A percentile compares a stretch with the other conserved stretches of the same genome.
Evolutionary conservation across 108 stramenopile species (phyloP).

Genomic region (Discostella stelligeroides): DNA sequence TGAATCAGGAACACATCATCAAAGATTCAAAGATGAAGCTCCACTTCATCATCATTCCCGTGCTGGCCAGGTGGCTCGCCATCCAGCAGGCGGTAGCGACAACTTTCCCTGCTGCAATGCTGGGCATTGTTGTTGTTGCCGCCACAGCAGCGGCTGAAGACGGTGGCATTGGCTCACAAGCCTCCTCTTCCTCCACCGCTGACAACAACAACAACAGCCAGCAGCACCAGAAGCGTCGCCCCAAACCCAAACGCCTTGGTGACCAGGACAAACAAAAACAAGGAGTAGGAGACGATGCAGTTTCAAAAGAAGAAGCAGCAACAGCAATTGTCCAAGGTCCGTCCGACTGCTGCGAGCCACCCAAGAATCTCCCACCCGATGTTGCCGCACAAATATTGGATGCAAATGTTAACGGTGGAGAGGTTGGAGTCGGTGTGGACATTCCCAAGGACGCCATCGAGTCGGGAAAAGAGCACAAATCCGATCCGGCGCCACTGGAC

Average conservation of each 20-base stretch:
- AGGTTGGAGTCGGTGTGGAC: neutral
- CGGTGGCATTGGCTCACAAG: neutral
- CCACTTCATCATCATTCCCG: neutral
- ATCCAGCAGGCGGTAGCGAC: neutral
- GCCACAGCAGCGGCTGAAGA: neutral
- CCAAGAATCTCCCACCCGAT: neutral
- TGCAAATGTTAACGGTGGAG: too few relatives aligned
- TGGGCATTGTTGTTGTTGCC: neutral
- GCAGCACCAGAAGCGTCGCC: neutral
- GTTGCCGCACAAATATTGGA: neutral
- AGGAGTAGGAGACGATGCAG: neutral
- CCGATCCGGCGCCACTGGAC: neutral
- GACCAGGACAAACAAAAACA: too few relatives aligned
- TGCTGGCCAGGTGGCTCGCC: constrained; percentile 1
- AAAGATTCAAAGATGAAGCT: neutral
- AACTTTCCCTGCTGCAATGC: too few relatives aligned
- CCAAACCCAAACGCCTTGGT: too few relatives aligned
- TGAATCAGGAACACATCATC: too few relatives aligned
- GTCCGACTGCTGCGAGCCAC: constrained; percentile 1
- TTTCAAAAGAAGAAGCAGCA: neutral
- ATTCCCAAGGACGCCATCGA: constrained; percentile 10
- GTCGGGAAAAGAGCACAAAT: neutral
- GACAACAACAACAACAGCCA: too few relatives aligned
- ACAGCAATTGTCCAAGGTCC: neutral
- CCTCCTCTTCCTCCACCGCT: too few relatives aligned